Evolutionary conservation across 768 basidiomycete genomes (phyloP), one percentile per base, ranked within the genome.

Genomic region (Leccinum boreale): DNA sequence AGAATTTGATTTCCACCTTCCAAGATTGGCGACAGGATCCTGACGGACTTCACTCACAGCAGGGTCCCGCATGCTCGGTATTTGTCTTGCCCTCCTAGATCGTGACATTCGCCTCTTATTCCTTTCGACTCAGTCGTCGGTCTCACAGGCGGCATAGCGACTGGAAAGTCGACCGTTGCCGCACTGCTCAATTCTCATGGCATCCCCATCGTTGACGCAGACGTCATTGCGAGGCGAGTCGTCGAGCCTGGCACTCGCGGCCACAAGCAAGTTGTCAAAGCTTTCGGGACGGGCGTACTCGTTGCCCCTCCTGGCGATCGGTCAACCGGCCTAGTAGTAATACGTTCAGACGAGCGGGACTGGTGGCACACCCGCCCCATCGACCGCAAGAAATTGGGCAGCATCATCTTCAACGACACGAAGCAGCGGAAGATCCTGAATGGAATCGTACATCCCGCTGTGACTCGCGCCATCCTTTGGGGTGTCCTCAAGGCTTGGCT

Each of bases 151-250:
- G 98, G 98, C 29, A 31, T 31, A 57, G 92, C 94, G n/a, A 94
- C 94, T 7, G 94, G 96, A 53, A 99, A 99, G 76, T 31, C 29
- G 29, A 90, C 94, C 14, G 97, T 94, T 15, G 92, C 94, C 29
- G 29, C 29, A 31, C 29, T 31, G 29, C 29, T 31, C 11, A 31
- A 81, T 53, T 75, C 79, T 0, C 85, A 85, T 62, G 65, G 71
- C 28, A 75, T 98, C 31, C 91, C 94, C 15, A 76, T 98, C 63
- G 81, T 98, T 65, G 97, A 99, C 69, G 94, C 95, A 2, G 96
- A 98, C 78, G 61, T 91, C 12, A 80, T 98, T 51, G 92, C 95
- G 2, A 87, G 94, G 39, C 75, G 86, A 63, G 94, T 90, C 56
- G 90, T 98, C 56, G 81, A 84, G 58, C 94, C 94, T 2, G 91